A percentile compares a stretch with the other conserved stretches of the same genome.
These are phyloP conservation scores for Hirschfeldia incana DNA, from an alignment of 345 rosid species.

Conservation along the genomic window DNA sequence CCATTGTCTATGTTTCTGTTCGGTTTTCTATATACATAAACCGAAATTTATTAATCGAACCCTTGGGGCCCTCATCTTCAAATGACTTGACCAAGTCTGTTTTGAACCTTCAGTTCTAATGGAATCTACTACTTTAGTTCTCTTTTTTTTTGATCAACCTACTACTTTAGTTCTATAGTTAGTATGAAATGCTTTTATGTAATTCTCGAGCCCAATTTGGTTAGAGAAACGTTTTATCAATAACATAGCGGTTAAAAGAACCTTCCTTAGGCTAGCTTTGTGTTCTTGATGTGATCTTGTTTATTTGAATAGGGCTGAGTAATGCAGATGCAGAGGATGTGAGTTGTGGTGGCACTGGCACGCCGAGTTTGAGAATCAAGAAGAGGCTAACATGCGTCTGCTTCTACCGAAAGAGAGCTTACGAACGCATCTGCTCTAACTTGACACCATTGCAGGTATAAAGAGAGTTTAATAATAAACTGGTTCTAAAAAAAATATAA, in stretches of 20 bases:
- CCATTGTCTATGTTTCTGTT: no score
- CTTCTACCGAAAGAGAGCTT: constrained; percentile 76
- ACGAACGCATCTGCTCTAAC: constrained; percentile 64
- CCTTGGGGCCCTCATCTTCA: neutral
- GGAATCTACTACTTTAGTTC: neutral
- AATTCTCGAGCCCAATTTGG: neutral
- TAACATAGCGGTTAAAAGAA: neutral
- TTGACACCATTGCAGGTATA: constrained; percentile 80
- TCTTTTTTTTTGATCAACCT: no score
- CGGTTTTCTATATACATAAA: no score
- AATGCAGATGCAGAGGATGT: constrained; percentile 48
- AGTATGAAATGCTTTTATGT: neutral
- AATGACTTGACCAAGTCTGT: neutral
- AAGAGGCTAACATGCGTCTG: constrained; percentile 92
- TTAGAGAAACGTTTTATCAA: neutral
- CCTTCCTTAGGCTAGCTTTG: neutral
- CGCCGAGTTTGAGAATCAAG: constrained; percentile 73
- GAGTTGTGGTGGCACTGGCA: constrained; percentile 51
- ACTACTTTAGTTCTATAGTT: neutral
- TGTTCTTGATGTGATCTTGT: neutral
- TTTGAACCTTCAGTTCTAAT: neutral
- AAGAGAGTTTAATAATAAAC: no score
- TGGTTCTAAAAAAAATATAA: no score
- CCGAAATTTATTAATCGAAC: neutral
- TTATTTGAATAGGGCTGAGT: neutral